Base-by-base conservation (phyloP, 495 filamentous ascomycete species). In the Tuber brumale region DNA sequence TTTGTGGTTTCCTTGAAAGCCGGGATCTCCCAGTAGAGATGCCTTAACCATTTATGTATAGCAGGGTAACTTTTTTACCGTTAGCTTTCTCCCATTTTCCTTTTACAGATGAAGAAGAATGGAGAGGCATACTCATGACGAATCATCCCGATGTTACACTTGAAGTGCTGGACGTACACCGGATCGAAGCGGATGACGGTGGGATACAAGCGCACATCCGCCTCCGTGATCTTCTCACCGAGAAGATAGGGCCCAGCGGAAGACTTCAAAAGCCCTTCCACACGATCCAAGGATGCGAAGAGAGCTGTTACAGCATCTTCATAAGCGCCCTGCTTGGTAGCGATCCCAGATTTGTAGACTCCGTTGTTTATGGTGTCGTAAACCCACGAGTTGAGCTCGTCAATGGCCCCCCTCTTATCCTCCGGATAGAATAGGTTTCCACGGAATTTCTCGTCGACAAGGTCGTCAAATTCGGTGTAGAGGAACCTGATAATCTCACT, bases 161-260 rank as follows among this genome's bases (percentile, higher is more conserved):
- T 97, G 87, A 97, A 97, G 84, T 96, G 93, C 87, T 95, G 93
- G 7, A 96, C 93, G 80, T 97, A 97, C 57, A 95, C 92, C 19
- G 89, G 87, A 81, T 97, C 94, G 85, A 97, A 97, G 45, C 94
- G 89, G 73, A 95, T 85, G 69, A 97, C 90, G 12, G 94, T 97
- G 4, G 93, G 92, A 86, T 89, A 95, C 41, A 95, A 86, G 27
- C 94, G 85, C 71, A 97, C 87, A 84, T 97, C 94, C 0, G 90
- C 90, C 86, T 97, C 94, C 5, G 94, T 96, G 72, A 95, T 83
- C 45, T 82, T 70, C 10, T 88, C 81, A 39, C 93, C 93, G 76
- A 91, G 91, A 80, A 91, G 91, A 83, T 87, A 95, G 31, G 89
- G 90, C 0, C 88, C 88, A 9, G 81, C 73, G 71, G 86, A 86